Percentiles rank a stretch among this genome's conserved stretches.
phyloP scores from a whole-genome alignment of 1,284 basidiomycete genomes.

The Fomitopsis betulina region DNA sequence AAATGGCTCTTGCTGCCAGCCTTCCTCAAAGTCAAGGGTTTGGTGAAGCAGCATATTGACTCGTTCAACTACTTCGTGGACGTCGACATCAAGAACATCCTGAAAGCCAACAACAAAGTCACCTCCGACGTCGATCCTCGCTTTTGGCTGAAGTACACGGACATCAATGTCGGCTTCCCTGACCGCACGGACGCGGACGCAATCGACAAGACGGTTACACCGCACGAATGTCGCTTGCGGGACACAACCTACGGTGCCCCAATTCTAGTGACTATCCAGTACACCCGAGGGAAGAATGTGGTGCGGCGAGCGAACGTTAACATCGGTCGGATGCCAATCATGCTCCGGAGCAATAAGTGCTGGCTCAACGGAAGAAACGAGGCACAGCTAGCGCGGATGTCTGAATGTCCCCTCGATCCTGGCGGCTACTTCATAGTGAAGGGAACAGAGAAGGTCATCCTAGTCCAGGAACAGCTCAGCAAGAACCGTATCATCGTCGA shows the following conservation, averaged over 20 bases:
- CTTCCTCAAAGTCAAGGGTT: slow-evolving; percentile 93
- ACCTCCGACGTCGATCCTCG: slow-evolving; percentile 96
- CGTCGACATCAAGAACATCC: slow-evolving; percentile 94
- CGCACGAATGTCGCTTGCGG: slow-evolving; percentile 95
- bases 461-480: slow-evolving; percentile 98
- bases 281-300: slow-evolving; percentile 89
- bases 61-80: slow-evolving; percentile 99
- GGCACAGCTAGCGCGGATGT: slow-evolving; percentile 85
- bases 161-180: slow-evolving; percentile 91
- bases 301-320: slow-evolving; percentile 82
- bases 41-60: slow-evolving; percentile 99
- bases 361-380: slow-evolving; percentile 79
- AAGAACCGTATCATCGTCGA: slow-evolving; percentile 99
- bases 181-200: slow-evolving; percentile 83
- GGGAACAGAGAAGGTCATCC: slow-evolving; percentile 98
- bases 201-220: slow-evolving; percentile 84
- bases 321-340: slow-evolving; percentile 94
- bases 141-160: slow-evolving; percentile 96
- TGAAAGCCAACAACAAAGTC: slow-evolving; percentile 89
- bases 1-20: slow-evolving; percentile 97
- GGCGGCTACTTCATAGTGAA: slow-evolving; percentile 99
- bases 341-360: slow-evolving; percentile 95
- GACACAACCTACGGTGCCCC: slow-evolving; percentile 96
- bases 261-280: slow-evolving; percentile 94
- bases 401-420: slow-evolving; percentile 96